Evolutionary conservation across 2,329 filamentous ascomycete species (phyloP).

Genomic region (Sclerotinia sclerotiorum): DNA sequence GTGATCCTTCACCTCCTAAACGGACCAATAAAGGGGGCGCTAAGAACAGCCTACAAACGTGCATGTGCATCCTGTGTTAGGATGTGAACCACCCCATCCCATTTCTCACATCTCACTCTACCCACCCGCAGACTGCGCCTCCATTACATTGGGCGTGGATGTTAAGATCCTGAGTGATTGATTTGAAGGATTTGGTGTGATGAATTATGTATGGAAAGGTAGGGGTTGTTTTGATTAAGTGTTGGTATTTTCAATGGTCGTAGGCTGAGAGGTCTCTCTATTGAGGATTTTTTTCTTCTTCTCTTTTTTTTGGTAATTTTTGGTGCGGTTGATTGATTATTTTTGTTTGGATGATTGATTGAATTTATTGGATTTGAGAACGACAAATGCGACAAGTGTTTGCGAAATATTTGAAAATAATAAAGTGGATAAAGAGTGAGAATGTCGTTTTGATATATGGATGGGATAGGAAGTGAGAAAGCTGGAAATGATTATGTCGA

Average conservation of each 20-base stretch:
- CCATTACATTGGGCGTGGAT: not conserved
- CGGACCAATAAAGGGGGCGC: slow-evolving; percentile 13
- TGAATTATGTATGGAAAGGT: slow-evolving; percentile 9
- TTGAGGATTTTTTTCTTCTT: slow-evolving; percentile 1
- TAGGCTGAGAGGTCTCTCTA: not conserved
- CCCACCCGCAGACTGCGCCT: slow-evolving; percentile 14
- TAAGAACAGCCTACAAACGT: slow-evolving; percentile 11
- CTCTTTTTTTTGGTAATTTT: not conserved
- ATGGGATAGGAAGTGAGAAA: slow-evolving; percentile 12
- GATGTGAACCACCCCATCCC: not conserved
- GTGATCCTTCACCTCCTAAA: slow-evolving; percentile 1
- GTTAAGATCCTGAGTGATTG: slow-evolving; percentile 1
- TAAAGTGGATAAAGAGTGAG: not conserved
- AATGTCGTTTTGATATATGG: slow-evolving; percentile 7
- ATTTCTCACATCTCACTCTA: slow-evolving; percentile 12
- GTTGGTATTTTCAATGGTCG: slow-evolving; percentile 1
- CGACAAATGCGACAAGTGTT: slow-evolving; percentile 6
- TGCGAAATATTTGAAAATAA: not conserved
- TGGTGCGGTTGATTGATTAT: not conserved
- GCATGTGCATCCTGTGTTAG: slow-evolving; percentile 5
- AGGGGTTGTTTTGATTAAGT: not conserved
- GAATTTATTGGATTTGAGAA: not conserved
- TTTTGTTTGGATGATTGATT: not conserved
- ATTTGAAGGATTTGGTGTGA: slow-evolving; percentile 12
- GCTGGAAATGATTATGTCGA: slow-evolving; percentile 19